Conservation (phyloP, 768 basidiomycete genomes). For the Leccinellum luteum region DNA sequence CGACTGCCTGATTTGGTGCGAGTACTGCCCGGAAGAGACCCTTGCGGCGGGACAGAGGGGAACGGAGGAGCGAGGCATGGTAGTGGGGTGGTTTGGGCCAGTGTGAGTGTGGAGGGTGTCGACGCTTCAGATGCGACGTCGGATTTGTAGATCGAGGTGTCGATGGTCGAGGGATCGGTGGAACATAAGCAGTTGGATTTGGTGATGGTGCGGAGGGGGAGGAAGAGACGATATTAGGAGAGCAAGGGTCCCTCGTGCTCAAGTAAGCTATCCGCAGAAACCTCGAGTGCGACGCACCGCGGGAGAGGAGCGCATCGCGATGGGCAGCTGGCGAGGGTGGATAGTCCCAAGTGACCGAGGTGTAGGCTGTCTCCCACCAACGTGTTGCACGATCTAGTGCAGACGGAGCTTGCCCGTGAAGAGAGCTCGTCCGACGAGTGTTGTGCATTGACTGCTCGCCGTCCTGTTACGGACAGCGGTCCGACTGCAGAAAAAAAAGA, state of each 20-base stretch:
- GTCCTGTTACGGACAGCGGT: slow-evolving; percentile 5
- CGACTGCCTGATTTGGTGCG: slow-evolving; percentile 16
- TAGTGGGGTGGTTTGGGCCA: slow-evolving; percentile 30
- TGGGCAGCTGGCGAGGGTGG: slow-evolving; percentile 13
- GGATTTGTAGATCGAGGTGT: slow-evolving; percentile 9
- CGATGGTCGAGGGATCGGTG: slow-evolving; percentile 6
- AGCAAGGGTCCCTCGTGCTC: slow-evolving; percentile 7
- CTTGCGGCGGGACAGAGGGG: slow-evolving; percentile 23
- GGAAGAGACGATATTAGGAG: not conserved
- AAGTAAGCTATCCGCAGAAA: slow-evolving; percentile 25
- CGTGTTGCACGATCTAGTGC: not conserved
- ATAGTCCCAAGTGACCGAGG: slow-evolving; percentile 21
- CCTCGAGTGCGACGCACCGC: slow-evolving; percentile 28
- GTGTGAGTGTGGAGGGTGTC: slow-evolving; percentile 2
- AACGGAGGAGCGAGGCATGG: slow-evolving; percentile 27
- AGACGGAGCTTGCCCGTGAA: slow-evolving; percentile 1
- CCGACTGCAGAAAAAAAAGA: not conserved
- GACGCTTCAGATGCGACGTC: slow-evolving; percentile 7
- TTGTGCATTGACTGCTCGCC: slow-evolving; percentile 12
- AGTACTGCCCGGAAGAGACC: slow-evolving; percentile 25
- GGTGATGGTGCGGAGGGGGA: not conserved
- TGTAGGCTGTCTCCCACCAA: slow-evolving; percentile 12
- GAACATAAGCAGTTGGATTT: not conserved
- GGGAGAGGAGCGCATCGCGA: slow-evolving; percentile 22
- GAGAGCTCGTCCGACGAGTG: slow-evolving; percentile 12